A percentile compares a stretch with the other conserved stretches of the same genome.
Conservation (phyloP, 768 basidiomycete species). For the Lactarius sp. region DNA sequence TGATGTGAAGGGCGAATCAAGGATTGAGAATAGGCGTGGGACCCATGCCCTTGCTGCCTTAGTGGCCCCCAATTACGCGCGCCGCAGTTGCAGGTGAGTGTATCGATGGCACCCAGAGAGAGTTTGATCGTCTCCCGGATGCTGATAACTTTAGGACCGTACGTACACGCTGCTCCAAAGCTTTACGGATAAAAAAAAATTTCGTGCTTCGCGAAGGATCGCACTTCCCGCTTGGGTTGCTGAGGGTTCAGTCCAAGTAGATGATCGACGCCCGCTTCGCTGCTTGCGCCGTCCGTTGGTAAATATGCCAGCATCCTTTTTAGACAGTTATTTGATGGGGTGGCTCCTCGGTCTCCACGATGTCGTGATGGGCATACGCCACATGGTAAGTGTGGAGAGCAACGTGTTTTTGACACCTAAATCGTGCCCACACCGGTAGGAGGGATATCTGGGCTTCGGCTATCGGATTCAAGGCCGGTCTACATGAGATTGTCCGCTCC, state of each 20-base stretch:
- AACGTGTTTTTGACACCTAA: no score
- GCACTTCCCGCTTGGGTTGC: background rate
- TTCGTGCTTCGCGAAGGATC: background rate
- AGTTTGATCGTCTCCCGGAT: background rate
- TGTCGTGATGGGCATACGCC: background rate
- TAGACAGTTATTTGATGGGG: background rate
- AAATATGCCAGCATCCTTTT: background rate
- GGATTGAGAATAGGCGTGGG: background rate
- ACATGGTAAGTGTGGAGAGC: no score
- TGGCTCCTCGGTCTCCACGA: background rate
- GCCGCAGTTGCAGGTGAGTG: background rate
- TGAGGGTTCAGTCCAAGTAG: background rate
- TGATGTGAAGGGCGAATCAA: background rate
- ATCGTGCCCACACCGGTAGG: no score
- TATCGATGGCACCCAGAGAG: background rate
- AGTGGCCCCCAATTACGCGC: background rate
- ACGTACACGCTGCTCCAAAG: conserved; percentile 9
- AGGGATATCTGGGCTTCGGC: no score
- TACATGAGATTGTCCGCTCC: no score
- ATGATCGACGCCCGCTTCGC: conserved; percentile 5
- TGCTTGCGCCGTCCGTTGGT: no score
- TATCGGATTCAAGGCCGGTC: no score
- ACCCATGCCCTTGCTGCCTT: background rate
- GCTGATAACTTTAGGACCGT: background rate
- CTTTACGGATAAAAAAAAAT: background rate